Evolutionary conservation across 345 rosid species (phyloP), one percentile per base, ranked within the genome.

Genomic region (Melaleuca alternifolia): DNA sequence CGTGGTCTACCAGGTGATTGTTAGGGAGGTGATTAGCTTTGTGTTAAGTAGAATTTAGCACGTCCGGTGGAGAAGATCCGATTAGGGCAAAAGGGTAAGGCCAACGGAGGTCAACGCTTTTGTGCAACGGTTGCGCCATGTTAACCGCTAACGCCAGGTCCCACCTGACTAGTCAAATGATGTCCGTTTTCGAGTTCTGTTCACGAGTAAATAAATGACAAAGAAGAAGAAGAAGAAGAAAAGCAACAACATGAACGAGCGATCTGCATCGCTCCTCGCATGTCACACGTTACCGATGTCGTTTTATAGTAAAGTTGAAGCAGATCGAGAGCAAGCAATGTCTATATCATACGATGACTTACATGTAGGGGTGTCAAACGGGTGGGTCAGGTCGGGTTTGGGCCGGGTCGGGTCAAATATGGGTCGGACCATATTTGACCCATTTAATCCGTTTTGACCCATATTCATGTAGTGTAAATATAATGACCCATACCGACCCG

Each of bases 221-320:
- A 4, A 41, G 4, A 41, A 41, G 41, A 41, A 41, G 4, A 4
- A 41, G 4, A 41, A 4, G 4, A 41, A 41, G 4, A 41, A 41
- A 41, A 41, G 4, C 2, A 4, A 2, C 41, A 26, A 59, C 33
- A n/a, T 11, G 65, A 57, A 57, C 6, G 7, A 57, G 16, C 1
- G 2, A 59, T n/a, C 9, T n/a, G 28, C n/a, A 7, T 6, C 0
- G 18, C 8, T 8, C 0, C 1, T 59, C 2, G 4, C 4, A 59
- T 12, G 41, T 41, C 41, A 41, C 4, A 41, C 18, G 15, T 51
- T 51, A 51, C 20, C 5, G 6, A 51, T 51, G 41, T 28, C 33
- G 10, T 62, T 62, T 62, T 28, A 18, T 62, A 62, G 20, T 28
- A 28, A 61, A 28, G 8, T 61, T 13, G 75, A 61, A 28, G 75